Evolutionary conservation across 148 eudicot genomes (phyloP).

Genomic region (Amaranthus palmeri): DNA sequence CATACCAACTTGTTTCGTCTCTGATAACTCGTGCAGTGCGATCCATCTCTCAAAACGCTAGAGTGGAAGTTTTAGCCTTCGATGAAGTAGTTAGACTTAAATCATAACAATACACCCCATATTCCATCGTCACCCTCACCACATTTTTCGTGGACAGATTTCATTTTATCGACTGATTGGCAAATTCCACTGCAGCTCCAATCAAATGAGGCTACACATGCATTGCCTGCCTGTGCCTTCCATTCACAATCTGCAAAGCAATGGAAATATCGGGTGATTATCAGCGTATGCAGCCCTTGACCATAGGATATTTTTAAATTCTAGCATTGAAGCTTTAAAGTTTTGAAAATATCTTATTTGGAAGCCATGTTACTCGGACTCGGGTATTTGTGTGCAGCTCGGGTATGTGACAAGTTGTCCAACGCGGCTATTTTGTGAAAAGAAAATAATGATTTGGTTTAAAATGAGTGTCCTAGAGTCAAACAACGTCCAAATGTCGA

Average conservation of each 20-base stretch:
- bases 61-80: background rate
- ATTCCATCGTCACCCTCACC: conserved; percentile 63
- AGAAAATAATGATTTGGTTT: no score
- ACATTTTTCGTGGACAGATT: conserved; percentile 59
- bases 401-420: no score
- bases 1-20: background rate
- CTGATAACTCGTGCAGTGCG: conserved; percentile 10
- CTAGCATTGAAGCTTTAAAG: background rate
- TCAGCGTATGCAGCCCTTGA: background rate
- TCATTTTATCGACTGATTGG: conserved; percentile 67
- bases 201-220: conserved; percentile 69
- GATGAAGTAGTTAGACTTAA: background rate
- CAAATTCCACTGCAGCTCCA: conserved; percentile 87
- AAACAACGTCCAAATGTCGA: no score
- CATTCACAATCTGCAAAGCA: conserved; percentile 58
- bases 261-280: conserved; percentile 4
- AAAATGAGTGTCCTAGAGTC: no score
- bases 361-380: background rate
- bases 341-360: background rate
- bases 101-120: conserved; percentile 49
- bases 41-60: conserved; percentile 3
- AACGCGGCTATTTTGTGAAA: no score
- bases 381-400: no score
- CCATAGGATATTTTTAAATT: background rate
- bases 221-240: conserved; percentile 73